Evolutionary conservation across 2,329 filamentous ascomycete species (phyloP).

Genomic region (Aspergillus alliaceus): DNA sequence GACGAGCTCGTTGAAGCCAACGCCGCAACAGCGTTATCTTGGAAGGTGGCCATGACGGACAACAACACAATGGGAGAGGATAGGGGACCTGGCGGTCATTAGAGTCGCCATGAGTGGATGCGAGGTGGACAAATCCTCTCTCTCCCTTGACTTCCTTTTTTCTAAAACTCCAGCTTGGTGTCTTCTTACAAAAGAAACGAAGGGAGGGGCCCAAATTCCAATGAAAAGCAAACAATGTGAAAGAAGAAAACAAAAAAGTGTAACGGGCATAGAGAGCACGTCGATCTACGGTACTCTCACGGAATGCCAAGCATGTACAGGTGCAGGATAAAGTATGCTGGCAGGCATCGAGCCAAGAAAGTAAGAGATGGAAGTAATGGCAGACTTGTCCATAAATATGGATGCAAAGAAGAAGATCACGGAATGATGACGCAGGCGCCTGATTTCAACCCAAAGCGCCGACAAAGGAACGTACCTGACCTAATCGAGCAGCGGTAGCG

Average conservation of each 20-base stretch:
- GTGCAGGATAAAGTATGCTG: background rate
- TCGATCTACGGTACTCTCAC: background rate
- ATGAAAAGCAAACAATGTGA: conserved; percentile 12
- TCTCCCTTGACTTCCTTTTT: background rate
- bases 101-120: conserved; percentile 22
- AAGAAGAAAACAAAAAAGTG: background rate
- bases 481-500: conserved; percentile 78
- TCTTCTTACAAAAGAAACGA: background rate
- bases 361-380: conserved; percentile 1
- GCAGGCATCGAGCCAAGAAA: background rate
- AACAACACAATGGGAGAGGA: conserved; percentile 30
- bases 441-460: background rate
- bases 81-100: conserved; percentile 20
- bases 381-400: background rate
- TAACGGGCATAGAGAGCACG: background rate
- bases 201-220: conserved; percentile 13
- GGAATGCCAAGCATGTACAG: background rate
- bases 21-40: conserved; percentile 22
- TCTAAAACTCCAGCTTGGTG: background rate
- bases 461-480: conserved; percentile 70
- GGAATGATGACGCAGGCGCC: background rate
- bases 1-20: conserved; percentile 29
- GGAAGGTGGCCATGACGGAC: conserved; percentile 29
- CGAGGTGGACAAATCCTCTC: background rate
- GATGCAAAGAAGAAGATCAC: background rate